A percentile compares a stretch with the other conserved stretches of the same genome.
These are phyloP conservation scores for Sphenostylis stenocarpa DNA, from an alignment of 306 rosid species.

Conservation along the genomic window DNA sequence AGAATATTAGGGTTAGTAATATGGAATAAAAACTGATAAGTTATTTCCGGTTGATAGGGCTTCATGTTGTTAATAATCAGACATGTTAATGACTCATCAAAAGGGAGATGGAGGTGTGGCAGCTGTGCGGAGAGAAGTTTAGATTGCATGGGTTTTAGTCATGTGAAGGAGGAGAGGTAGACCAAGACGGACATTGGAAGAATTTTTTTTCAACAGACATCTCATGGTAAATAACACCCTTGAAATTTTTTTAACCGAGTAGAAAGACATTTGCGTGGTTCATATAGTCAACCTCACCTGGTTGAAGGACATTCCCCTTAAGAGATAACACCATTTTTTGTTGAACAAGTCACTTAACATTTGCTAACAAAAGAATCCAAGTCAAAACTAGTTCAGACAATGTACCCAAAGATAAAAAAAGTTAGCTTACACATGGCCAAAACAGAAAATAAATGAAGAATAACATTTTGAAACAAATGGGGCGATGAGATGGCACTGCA, in stretches of 20 bases:
- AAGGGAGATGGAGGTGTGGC: background rate
- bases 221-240: background rate
- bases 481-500: background rate
- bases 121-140: background rate
- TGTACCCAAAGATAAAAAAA: background rate
- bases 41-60: background rate
- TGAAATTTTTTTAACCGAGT: background rate
- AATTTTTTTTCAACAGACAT: background rate
- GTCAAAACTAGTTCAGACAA: background rate
- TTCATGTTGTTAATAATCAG: background rate
- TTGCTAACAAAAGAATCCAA: conserved; percentile 18
- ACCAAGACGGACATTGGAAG: background rate
- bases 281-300: background rate
- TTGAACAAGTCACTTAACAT: conserved; percentile 6
- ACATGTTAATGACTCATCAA: background rate
- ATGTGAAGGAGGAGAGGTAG: background rate
- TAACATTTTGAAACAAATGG: background rate
- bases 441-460: background rate
- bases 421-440: background rate
- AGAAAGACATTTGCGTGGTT: background rate
- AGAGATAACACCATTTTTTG: background rate
- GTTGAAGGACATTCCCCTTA: background rate
- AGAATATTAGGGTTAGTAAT: no score
- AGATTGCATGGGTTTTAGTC: background rate
- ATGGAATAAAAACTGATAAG: background rate